phyloP scores from a whole-genome alignment of 2,329 filamentous ascomycete genomes.

The Pseudogymnoascus sp. region DNA sequence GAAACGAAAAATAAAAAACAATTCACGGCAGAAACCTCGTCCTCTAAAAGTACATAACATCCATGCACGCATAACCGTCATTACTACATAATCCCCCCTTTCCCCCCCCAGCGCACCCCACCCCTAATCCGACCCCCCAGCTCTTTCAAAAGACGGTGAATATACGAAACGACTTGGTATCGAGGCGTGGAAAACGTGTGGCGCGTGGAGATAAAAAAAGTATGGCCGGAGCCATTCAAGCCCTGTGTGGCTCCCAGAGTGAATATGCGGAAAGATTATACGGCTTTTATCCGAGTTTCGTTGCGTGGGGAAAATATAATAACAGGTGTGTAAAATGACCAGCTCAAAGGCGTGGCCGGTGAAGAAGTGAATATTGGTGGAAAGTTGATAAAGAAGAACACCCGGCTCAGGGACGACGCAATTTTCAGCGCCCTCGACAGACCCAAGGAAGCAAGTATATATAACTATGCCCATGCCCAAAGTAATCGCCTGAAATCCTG shows the following conservation, averaged over 20 bases:
- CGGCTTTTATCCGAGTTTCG: slow-evolving; percentile 8
- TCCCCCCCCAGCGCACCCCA: not conserved
- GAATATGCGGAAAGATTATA: not conserved
- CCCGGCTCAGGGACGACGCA: not conserved
- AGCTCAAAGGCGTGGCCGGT: not conserved
- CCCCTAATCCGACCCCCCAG: not conserved
- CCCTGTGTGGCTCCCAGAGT: not conserved
- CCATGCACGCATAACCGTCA: slow-evolving; percentile 1
- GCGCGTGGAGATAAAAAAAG: slow-evolving; percentile 4
- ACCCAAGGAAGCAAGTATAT: not conserved
- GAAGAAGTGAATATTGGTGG: not conserved
- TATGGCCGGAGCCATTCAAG: not conserved
- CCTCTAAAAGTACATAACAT: slow-evolving; percentile 5
- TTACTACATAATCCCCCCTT: not conserved
- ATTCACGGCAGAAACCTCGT: not conserved
- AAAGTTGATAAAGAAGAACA: not conserved
- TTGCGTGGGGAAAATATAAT: not conserved
- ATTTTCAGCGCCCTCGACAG: slow-evolving; percentile 1
- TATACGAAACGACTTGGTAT: slow-evolving; percentile 6
- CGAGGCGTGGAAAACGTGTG: slow-evolving; percentile 6
- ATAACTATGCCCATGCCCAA: not conserved
- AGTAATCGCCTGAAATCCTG: not conserved
- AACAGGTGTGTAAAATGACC: slow-evolving; percentile 5
- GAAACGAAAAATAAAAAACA: slow-evolving; percentile 1
- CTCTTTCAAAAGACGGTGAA: slow-evolving; percentile 7